A percentile compares a stretch with the other conserved stretches of the same genome.
Evolutionary conservation across 23 red algal genomes (phyloP).

Genomic region (Chondrus crispus): DNA sequence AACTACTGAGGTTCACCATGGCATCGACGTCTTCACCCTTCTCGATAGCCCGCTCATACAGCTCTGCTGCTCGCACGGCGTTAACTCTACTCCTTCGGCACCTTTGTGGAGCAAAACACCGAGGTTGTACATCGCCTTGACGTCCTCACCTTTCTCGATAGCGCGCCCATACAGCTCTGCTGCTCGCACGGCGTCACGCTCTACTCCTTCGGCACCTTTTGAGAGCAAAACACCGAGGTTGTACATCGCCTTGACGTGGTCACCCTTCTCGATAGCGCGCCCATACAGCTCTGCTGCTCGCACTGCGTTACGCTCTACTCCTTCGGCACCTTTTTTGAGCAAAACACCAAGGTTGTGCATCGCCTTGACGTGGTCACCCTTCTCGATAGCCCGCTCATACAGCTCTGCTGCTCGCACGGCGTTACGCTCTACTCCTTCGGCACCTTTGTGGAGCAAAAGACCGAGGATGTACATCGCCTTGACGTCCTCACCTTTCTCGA

Average conservation of each 20-base stretch:
- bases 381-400: slow-evolving; percentile 35
- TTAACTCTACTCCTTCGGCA: not conserved
- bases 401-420: not conserved
- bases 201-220: slow-evolving; percentile 15
- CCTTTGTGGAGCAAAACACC: slow-evolving; percentile 6
- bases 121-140: slow-evolving; percentile 9
- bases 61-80: not conserved
- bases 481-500: slow-evolving; percentile 26
- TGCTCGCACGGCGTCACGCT: slow-evolving; percentile 1
- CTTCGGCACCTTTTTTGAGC: slow-evolving; percentile 35
- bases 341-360: slow-evolving; percentile 45
- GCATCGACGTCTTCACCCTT: slow-evolving; percentile 28
- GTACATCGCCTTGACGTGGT: slow-evolving; percentile 4
- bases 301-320: not conserved
- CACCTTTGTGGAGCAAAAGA: slow-evolving; percentile 31
- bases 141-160: not conserved
- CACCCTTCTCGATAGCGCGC: slow-evolving; percentile 39
- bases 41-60: slow-evolving; percentile 38
- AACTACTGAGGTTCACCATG: slow-evolving; percentile 1
- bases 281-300: slow-evolving; percentile 45
- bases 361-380: slow-evolving; percentile 31
- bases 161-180: not conserved
- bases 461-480: slow-evolving; percentile 52
- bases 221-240: slow-evolving; percentile 2
- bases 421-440: slow-evolving; percentile 18